Evolutionary conservation across 352 stramenopile genomes (phyloP).

Genomic region (Phytophthora hibernalis): DNA sequence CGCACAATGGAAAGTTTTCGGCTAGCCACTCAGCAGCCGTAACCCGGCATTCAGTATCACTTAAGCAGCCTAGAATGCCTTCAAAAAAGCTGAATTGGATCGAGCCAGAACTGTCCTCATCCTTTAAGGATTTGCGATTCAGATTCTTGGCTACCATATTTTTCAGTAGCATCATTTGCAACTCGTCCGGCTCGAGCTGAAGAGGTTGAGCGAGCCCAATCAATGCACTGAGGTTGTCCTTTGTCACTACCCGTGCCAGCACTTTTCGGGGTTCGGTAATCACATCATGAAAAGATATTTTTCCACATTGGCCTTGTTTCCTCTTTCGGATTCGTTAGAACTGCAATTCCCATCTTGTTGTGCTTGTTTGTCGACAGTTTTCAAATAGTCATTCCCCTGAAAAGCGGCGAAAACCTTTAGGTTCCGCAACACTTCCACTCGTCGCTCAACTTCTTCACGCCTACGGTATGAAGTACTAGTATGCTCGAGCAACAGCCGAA

Average conservation of each 20-base stretch:
- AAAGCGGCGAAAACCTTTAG: constrained; percentile 47
- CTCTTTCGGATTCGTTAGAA: background rate
- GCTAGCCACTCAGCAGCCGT: constrained; percentile 63
- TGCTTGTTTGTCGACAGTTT: background rate
- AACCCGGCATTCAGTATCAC: constrained; percentile 49
- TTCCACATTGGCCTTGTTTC: background rate
- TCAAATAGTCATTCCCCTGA: constrained; percentile 1
- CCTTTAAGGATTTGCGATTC: background rate
- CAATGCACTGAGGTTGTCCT: constrained; percentile 58
- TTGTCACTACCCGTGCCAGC: constrained; percentile 50
- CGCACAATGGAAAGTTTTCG: constrained; percentile 46
- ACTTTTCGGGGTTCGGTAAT: constrained; percentile 69
- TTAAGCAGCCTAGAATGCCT: constrained; percentile 40
- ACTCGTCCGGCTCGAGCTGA: constrained; percentile 68
- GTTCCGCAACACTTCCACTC: constrained; percentile 65
- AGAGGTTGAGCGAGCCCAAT: constrained; percentile 59
- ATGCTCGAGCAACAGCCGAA: constrained; percentile 70
- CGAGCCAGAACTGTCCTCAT: background rate
- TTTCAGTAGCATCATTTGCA: constrained; percentile 81
- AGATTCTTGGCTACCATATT: constrained; percentile 55
- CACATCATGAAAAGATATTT: constrained; percentile 73
- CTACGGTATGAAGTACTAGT: constrained; percentile 62
- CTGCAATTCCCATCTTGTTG: background rate
- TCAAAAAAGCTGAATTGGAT: constrained; percentile 42
- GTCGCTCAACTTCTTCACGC: constrained; percentile 65